Evolutionary conservation across 306 rosid species (phyloP), one percentile per base, ranked within the genome.

Genomic region (Dicorynia guianensis): DNA sequence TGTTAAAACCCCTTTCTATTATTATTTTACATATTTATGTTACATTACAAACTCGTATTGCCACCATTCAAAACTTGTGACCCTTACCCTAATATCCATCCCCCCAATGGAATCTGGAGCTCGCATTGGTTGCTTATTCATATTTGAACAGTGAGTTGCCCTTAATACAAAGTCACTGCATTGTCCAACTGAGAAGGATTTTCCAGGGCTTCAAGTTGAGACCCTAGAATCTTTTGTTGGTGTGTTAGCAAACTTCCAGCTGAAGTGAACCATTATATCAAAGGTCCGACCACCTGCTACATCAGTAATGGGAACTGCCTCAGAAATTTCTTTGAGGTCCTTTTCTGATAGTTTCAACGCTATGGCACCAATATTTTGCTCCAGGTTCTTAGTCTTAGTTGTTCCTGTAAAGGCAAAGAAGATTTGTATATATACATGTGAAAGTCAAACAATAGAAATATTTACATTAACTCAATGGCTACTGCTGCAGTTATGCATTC

Each of bases 371-470:
- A 90, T 33, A 77, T 93, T 93, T 55, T 57, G 47, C 63, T 87
- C 87, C 69, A 93, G 63, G 61, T 93, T 90, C 85, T 87, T 88
- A 11, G 75, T 72, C 80, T 88, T 90, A 5, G 93, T 88, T 55
- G 97, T 92, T 80, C 73, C 84, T 90, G 53, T 38, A 72, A n/a
- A 38, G 10, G 6, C 30, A 44, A 7, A 10, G 49, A 6, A 3
- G 3, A 44, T 44, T 44, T 3, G 13, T 3, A n/a, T n/a, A n/a
- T n/a, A n/a, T n/a, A n/a, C n/a, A n/a, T n/a, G n/a, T n/a, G n/a
- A n/a, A n/a, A n/a, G n/a, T n/a, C n/a, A n/a, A n/a, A n/a, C n/a
- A n/a, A n/a, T n/a, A n/a, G n/a, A 0, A 8, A 44, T 44, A 10
- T 6, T 44, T 44, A 7, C 49, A 7, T 8, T 6, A 6, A 8